These are phyloP conservation scores for Phytophthora boehmeriae DNA, from an alignment of 352 stramenopile genomes.

Conservation along the genomic window DNA sequence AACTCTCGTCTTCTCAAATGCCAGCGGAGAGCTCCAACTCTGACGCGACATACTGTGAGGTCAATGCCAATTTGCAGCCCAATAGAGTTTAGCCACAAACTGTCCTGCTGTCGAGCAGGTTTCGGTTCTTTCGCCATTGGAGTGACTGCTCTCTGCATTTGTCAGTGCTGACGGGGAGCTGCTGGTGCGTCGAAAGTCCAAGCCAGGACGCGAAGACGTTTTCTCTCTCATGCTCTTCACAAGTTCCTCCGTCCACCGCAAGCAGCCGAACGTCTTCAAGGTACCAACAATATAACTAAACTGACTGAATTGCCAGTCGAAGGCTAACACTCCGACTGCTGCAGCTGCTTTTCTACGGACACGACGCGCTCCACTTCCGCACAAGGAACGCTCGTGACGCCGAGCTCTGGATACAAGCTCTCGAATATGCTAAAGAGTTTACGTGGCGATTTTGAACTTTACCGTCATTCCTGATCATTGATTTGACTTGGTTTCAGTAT, in stretches of 20 bases:
- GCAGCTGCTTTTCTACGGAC: constrained; percentile 34
- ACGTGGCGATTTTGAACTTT: constrained; percentile 28
- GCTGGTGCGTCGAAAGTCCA: constrained; percentile 32
- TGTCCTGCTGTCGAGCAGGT: constrained; percentile 14
- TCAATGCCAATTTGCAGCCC: too few relatives aligned
- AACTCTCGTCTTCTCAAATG: constrained; percentile 25
- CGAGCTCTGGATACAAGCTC: constrained; percentile 31
- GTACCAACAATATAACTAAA: too few relatives aligned
- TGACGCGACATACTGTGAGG: constrained; percentile 27
- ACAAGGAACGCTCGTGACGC: constrained; percentile 16
- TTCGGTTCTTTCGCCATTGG: constrained; percentile 32
- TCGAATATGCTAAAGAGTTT: constrained; percentile 43
- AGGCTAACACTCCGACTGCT: background rate
- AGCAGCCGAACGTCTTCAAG: constrained; percentile 28
- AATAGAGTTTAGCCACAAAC: too few relatives aligned
- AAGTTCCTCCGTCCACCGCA: constrained; percentile 26
- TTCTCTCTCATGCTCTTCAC: constrained; percentile 34
- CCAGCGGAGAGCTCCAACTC: constrained; percentile 28
- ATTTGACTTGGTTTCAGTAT: background rate
- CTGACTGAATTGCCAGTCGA: too few relatives aligned
- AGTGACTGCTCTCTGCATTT: constrained; percentile 31
- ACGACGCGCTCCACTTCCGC: constrained; percentile 31
- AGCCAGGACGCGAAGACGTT: constrained; percentile 6
- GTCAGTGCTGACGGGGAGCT: constrained; percentile 34
- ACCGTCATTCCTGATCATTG: constrained; percentile 24